Evolutionary conservation across 495 filamentous ascomycete species (phyloP), one percentile per base, ranked within the genome.

Genomic region (Annulohypoxylon nitens): DNA sequence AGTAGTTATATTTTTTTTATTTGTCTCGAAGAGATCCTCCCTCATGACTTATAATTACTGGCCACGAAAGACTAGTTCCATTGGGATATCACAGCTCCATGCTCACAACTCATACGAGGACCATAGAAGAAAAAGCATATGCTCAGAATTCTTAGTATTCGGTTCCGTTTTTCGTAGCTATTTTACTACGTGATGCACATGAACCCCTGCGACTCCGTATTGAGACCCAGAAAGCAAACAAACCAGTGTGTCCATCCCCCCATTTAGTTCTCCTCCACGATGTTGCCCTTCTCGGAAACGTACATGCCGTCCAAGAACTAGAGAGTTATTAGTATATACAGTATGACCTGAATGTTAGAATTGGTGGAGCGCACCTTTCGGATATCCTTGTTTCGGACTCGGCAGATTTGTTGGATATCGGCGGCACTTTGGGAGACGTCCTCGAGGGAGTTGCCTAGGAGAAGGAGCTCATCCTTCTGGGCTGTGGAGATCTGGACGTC

Each of bases 331-430:
- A 86, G 81, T 66, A 73, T 68, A 73, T 65, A 47, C 64, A 36
- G 61, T 25, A 18, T 12, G 12, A 61, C 10, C 1, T 18, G 4
- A 8, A n/a, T 57, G 33, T 16, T 36, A 23, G n/a, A 18, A 30
- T 41, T 43, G 14, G 39, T 18, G 10, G n/a, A 69, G 50, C 64
- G 55, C 70, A 97, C 93, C 93, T 98, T 98, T 86, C 97, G 94
- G 88, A 99, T 98, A 97, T 99, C 96, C 93, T 99, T 99, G 91
- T 99, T 98, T 81, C 93, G 90, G 84, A 98, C 96, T 86, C 92
- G 88, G 92, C 96, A 99, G 85, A 95, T 94, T 86, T 99, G 96
- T 89, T 99, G 96, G 84, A 99, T 98, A 82, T 98, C 96, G 80
- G 96, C 96, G 64, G 96, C 96, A 79, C 90, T 93, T 89, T 99